Evolutionary conservation across 208 protist species (phyloP).

Genomic region (Acanthamoeba royreba): DNA sequence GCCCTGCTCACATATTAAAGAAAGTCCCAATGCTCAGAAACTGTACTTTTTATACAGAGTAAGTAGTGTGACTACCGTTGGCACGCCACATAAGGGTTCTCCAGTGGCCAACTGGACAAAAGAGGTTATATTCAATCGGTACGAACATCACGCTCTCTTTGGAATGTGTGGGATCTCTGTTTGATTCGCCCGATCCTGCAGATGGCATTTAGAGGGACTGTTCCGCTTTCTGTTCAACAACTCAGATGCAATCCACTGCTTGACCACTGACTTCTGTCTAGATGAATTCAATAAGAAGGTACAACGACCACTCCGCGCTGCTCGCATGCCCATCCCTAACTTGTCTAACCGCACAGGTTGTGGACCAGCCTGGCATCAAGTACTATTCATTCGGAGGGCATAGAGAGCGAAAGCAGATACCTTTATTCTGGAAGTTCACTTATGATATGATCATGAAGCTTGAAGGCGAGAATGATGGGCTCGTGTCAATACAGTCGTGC

Average conservation of each 20-base stretch:
- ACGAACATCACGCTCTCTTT: neutral
- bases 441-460: neutral
- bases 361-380: conserved; percentile 22
- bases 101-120: neutral
- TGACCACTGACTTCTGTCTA: neutral
- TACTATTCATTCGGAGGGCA: conserved; percentile 41
- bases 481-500: neutral
- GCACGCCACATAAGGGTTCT: conserved; percentile 17
- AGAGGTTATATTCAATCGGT: neutral
- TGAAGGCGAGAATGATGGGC: conserved; percentile 33
- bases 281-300: conserved; percentile 39
- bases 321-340: neutral
- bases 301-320: neutral
- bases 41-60: neutral
- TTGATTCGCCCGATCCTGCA: neutral
- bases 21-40: neutral
- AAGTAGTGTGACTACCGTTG: conserved; percentile 27
- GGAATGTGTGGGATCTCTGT: neutral
- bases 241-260: neutral
- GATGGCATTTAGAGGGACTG: neutral
- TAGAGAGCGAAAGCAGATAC: neutral
- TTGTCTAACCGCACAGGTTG: neutral
- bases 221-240: neutral
- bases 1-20: neutral
- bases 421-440: neutral